Evolutionary conservation across 2,329 filamentous ascomycete species (phyloP), one percentile per base, ranked within the genome.

Genomic region (Fusarium zealandicum): DNA sequence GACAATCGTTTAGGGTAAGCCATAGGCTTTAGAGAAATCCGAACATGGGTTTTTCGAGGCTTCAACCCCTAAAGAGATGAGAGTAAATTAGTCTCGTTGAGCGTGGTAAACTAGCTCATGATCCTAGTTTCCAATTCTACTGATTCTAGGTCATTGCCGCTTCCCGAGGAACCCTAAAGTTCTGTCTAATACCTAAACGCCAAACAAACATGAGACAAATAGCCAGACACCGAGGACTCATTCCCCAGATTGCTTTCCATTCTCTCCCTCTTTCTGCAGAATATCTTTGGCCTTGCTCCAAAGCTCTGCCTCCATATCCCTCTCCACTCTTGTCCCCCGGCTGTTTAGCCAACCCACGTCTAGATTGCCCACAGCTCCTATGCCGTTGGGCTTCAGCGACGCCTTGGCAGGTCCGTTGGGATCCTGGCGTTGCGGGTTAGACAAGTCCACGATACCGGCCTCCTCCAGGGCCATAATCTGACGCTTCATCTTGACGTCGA

Each of bases 321-420:
- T 84, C 51, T 90, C 90, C 17, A 96, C 90, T 59, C 88, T 88
- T 59, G 90, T 89, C 57, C 90, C 91, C 51, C 91, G 83, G 67
- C 90, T 93, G 70, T 97, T 98, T 66, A 98, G 75, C 85, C 90
- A 93, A 27, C 93, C 93, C 12, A 96, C 88, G 70, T 97, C 93
- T 46, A 97, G 78, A 22, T 76, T 77, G 9, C 82, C 83, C 28
- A 85, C 82, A 64, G 78, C 79, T 17, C 79, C 84, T 51, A 78
- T 74, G 32, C 80, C 83, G 37, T 84, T 76, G 32, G 86, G 79
- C 70, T 85, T 76, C 61, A 84, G 63, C 9, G 78, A 77, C 11
- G 75, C 71, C 36, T 72, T 73, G 18, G 80, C 75, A 4, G 79
- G 70, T 1, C 64, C 64, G 7, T 64, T 70, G 9, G 67, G 63